Evolutionary conservation across 305 asterid genomes (phyloP).

Genomic region (Fraxinus sp.): DNA sequence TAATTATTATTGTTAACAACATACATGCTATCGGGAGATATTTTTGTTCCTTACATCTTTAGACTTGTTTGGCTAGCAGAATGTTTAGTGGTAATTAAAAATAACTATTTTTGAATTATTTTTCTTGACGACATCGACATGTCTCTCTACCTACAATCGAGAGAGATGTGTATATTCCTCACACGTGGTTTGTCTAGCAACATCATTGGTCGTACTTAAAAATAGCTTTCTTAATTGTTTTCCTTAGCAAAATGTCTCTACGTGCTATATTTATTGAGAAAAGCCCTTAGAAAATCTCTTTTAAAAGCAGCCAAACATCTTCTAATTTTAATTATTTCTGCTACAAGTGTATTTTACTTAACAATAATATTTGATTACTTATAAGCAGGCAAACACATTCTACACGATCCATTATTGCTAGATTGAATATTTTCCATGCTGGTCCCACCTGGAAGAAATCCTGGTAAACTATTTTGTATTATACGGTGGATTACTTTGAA

Average conservation of each 20-base stretch:
- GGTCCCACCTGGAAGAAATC: slow-evolving; percentile 28
- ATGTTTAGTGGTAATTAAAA: neutral
- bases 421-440: slow-evolving; percentile 2
- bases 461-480: slow-evolving; percentile 24
- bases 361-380: neutral
- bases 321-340: neutral
- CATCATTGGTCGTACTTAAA: neutral
- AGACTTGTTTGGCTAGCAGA: neutral
- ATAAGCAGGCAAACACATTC: neutral
- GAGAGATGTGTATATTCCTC: neutral
- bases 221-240: neutral
- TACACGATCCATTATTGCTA: neutral
- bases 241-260: neutral
- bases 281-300: neutral
- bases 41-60: neutral
- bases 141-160: neutral
- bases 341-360: neutral
- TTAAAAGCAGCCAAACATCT: neutral
- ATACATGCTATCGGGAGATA: neutral
- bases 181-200: neutral
- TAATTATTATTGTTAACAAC: neutral
- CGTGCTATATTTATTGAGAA: neutral
- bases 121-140: neutral
- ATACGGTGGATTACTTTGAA: neutral
- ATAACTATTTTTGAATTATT: neutral